Evolutionary conservation across 2,329 filamentous ascomycete genomes (phyloP), one percentile per base, ranked within the genome.

Genomic region (Canariomyces notabilis): DNA sequence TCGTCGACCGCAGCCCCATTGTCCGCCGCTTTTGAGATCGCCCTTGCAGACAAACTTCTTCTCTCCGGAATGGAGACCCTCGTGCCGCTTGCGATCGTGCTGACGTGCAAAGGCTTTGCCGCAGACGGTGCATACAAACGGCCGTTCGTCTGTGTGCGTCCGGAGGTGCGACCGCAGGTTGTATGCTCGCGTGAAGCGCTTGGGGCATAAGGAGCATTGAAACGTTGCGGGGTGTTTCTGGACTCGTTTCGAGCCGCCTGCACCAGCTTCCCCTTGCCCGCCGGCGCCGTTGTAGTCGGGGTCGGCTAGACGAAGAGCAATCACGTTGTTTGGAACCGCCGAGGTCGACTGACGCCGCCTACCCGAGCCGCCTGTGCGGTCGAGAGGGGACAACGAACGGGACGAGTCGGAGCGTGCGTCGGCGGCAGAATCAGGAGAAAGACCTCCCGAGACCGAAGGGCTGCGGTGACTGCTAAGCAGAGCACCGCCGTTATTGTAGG

Each of bases 41-140:
- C 93, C 93, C 57, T 89, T 89, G 69, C 93, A 98, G 6, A 97
- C 87, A 63, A 97, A 98, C 63, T 95, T 97, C 79, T 97, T 98
- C 70, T 98, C 93, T 34, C 93, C 93, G 0, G 88, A 94, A 62
- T 98, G 93, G 34, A 98, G 72, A 32, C 91, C 90, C 69, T 98
- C 93, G 66, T 98, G 93, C 32, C 93, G 85, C 68, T 98, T 98
- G 37, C 93, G 85, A 64, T 98, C 93, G 63, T 98, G 93, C 63
- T 98, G 93, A 20, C 93, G 85, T 5, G 93, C 93, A 68, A 98
- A 98, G 0, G 93, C 93, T 67, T 98, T 98, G 42, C 89, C 88
- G 58, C 93, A 98, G 7, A 97, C 89, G 0, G 88, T 96, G 63
- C 93, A 98, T 2, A 97, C 91, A 61, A 97, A 98, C 0, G 93